Conservation (phyloP, 371 early-diverging fungal species). For the Funneliformis caledonium region DNA sequence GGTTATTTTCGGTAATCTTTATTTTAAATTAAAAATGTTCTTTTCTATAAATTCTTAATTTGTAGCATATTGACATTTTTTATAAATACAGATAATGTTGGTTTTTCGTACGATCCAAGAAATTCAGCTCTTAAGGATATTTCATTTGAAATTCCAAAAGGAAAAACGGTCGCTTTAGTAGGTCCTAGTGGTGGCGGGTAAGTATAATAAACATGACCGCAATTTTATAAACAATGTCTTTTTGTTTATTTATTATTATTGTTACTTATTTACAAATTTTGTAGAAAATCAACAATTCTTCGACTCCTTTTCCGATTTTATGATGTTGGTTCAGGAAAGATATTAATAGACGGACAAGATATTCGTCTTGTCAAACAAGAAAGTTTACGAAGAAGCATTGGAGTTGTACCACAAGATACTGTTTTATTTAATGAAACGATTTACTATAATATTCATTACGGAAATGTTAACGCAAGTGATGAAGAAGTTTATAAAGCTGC, state of each 20-base stretch:
- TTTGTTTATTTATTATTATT: slow-evolving; percentile 21
- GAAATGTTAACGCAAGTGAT: slow-evolving; percentile 47
- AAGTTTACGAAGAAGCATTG: slow-evolving; percentile 57
- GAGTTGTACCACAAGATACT: slow-evolving; percentile 85
- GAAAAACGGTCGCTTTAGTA: slow-evolving; percentile 78
- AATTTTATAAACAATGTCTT: not conserved
- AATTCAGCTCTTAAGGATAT: slow-evolving; percentile 64
- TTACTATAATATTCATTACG: slow-evolving; percentile 75
- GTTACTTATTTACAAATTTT: slow-evolving; percentile 31
- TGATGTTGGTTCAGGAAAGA: slow-evolving; percentile 65
- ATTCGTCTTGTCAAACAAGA: slow-evolving; percentile 71
- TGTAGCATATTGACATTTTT: not conserved
- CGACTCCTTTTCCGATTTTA: slow-evolving; percentile 92
- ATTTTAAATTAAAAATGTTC: not conserved
- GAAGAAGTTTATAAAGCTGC: slow-evolving; percentile 55
- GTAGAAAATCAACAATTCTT: slow-evolving; percentile 89
- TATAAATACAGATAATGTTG: slow-evolving; percentile 56
- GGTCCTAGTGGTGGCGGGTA: slow-evolving; percentile 77
- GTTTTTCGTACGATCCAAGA: slow-evolving; percentile 61
- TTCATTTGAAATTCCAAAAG: slow-evolving; percentile 67
- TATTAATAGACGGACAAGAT: slow-evolving; percentile 74
- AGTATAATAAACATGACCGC: slow-evolving; percentile 43
- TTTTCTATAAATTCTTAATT: not conserved
- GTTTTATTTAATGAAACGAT: slow-evolving; percentile 77
- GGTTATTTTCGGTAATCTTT: slow-evolving; percentile 49